Evolutionary conservation across 225 moss, liverwort and hornwort genomes (phyloP).

Genomic region (Marchantia polymorpha): DNA sequence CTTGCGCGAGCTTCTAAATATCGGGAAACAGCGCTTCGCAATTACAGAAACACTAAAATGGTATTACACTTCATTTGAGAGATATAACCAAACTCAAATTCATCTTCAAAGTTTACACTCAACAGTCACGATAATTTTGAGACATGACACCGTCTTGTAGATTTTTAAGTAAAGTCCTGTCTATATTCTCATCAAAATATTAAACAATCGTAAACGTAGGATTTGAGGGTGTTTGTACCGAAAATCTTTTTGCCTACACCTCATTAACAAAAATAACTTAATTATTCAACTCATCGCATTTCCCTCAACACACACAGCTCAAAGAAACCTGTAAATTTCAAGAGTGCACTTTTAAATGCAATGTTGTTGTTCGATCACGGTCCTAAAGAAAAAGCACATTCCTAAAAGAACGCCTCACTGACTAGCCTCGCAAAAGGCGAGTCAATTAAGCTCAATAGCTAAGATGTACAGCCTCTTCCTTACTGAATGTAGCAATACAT

Average conservation of each 20-base stretch:
- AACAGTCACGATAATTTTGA: too few species aligned
- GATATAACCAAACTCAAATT: too few species aligned
- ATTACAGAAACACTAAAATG: too few species aligned
- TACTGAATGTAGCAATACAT: constrained; percentile 30
- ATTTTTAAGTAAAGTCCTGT: constrained; percentile 10
- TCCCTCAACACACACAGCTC: constrained; percentile 27
- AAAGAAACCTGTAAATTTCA: constrained; percentile 28
- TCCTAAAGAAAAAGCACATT: constrained; percentile 37
- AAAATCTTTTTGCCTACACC: constrained; percentile 13
- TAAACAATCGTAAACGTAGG: constrained; percentile 21
- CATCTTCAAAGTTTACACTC: too few species aligned
- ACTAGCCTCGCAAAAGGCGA: constrained; percentile 11
- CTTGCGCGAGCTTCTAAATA: too few species aligned
- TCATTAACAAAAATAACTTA: constrained; percentile 13
- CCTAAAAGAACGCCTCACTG: constrained; percentile 13
- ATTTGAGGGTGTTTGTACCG: constrained; percentile 5
- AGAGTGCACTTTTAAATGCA: constrained; percentile 36
- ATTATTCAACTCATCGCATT: constrained; percentile 22
- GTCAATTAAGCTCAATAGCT: constrained; percentile 33
- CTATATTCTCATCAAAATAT: constrained; percentile 25
- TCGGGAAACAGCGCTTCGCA: too few species aligned
- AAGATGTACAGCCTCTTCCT: constrained; percentile 33
- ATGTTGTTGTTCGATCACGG: constrained; percentile 33
- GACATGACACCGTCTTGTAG: not conserved
- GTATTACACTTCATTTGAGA: too few species aligned